Evolutionary conservation across 2,329 filamentous ascomycete genomes (phyloP).

Genomic region (Ophiostoma novo-ulmi): DNA sequence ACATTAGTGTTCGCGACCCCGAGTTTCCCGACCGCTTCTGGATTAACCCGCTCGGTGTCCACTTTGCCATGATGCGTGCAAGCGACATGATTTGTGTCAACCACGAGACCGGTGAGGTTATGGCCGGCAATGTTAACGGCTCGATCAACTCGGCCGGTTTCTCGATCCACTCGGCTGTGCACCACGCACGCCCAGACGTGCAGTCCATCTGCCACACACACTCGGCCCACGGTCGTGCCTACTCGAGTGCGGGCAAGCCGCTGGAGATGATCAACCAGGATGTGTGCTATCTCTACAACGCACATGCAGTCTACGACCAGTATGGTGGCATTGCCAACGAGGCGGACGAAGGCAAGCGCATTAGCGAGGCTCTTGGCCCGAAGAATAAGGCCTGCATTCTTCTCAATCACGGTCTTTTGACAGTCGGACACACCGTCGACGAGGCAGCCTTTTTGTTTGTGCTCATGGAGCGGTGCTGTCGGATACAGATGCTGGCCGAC

Average conservation of each 20-base stretch:
- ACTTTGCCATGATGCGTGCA: constrained; percentile 54
- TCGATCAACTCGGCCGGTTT: constrained; percentile 54
- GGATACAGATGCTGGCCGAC: constrained; percentile 57
- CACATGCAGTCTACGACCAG: constrained; percentile 52
- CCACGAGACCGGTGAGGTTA: constrained; percentile 45
- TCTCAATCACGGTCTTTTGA: constrained; percentile 57
- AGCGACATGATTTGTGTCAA: constrained; percentile 55
- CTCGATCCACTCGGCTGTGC: constrained; percentile 53
- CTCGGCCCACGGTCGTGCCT: constrained; percentile 51
- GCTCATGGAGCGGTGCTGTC: constrained; percentile 61
- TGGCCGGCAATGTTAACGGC: constrained; percentile 43
- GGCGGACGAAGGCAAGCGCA: constrained; percentile 49
- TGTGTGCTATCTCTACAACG: constrained; percentile 51
- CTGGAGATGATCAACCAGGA: constrained; percentile 60
- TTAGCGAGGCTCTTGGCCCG: constrained; percentile 43
- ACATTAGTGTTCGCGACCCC: constrained; percentile 57
- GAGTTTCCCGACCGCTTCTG: constrained; percentile 52
- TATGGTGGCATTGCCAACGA: constrained; percentile 57
- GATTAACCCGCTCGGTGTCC: constrained; percentile 56
- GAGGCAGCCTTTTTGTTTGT: constrained; percentile 59
- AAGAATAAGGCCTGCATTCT: constrained; percentile 50
- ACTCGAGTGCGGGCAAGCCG: constrained; percentile 48
- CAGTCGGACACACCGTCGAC: constrained; percentile 56
- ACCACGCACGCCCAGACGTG: constrained; percentile 52
- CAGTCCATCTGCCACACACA: constrained; percentile 56